phyloP scores from a whole-genome alignment of 768 basidiomycete genomes.

The Kwoniella sp. region DNA sequence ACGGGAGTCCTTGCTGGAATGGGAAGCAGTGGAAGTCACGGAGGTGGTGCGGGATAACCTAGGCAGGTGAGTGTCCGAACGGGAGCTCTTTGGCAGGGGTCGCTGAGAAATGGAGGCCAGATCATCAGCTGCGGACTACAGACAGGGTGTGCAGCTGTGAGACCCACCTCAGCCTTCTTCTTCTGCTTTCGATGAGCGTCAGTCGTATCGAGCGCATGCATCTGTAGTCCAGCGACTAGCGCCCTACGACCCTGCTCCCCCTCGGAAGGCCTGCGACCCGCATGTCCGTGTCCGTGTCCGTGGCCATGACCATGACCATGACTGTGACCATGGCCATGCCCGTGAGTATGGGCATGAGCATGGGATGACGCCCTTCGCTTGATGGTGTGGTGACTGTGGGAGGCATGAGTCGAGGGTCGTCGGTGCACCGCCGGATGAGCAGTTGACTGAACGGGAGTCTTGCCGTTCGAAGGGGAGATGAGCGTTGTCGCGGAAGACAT shows the following conservation, averaged over 20 bases:
- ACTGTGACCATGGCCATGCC: conserved; percentile 5
- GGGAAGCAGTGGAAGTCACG: conserved; percentile 23
- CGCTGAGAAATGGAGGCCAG: conserved; percentile 21
- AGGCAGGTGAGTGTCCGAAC: conserved; percentile 38
- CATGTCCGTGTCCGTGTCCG: conserved; percentile 5
- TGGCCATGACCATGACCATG: conserved; percentile 17
- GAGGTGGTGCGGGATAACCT: conserved; percentile 33
- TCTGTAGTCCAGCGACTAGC: conserved; percentile 31
- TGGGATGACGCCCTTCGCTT: background rate
- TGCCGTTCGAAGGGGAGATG: conserved; percentile 7
- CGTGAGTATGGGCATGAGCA: conserved; percentile 12
- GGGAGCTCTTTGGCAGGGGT: conserved; percentile 26
- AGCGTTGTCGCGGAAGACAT: conserved; percentile 17
- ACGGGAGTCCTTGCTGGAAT: conserved; percentile 7
- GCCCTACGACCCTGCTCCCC: conserved; percentile 32
- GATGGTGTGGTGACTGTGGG: too few species aligned
- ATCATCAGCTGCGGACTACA: background rate
- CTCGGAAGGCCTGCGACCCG: conserved; percentile 20
- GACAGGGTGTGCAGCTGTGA: background rate
- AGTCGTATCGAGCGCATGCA: conserved; percentile 28
- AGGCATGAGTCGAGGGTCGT: too few species aligned
- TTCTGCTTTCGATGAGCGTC: conserved; percentile 20
- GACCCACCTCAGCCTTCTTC: conserved; percentile 27
- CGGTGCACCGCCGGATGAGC: background rate
- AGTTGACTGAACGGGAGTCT: background rate